Evolutionary conservation across 106 monocot species (phyloP), one percentile per base, ranked within the genome.

Genomic region (Dendrobium catenatum): DNA sequence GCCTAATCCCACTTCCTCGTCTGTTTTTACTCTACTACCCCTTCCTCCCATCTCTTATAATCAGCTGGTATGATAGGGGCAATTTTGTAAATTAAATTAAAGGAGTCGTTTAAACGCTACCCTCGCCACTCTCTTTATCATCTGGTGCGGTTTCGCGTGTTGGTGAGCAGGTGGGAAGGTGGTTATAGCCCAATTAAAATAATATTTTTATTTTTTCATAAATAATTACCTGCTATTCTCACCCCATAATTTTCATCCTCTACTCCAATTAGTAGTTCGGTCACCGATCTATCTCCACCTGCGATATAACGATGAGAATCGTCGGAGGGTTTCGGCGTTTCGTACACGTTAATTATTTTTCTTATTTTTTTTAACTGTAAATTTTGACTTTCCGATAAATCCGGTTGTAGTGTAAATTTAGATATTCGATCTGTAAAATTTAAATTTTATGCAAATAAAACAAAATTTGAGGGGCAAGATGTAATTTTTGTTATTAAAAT

Each of bases 111-210:
- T 46, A 46, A 46, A 46, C 46, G 51, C 51, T 15, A 15, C 51
- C 51, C 10, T 51, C 51, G 13, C 15, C 51, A 51, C 51, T 51
- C 15, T 51, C 51, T 51, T 70, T 33, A 27, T 15, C 70, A 31
- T 37, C 33, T 6, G 17, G 13, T 27, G 33, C 37, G 27, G 70
- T 70, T 31, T 70, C 27, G 33, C 51, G 70, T 70, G 70, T 70
- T 70, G 70, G 9, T 31, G 27, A 70, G 70, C 70, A 70, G 70
- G 70, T 70, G 70, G 16, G 70, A 3, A 70, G 70, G 70, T 70
- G 33, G 33, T 70, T 70, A 70, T 70, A 33, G 33, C n/a, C 6
- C 18, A 22, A 61, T 61, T 61, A 6, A 61, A 61, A 61, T 5
- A n/a, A 22, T 13, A 2, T 3, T 13, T 13, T 51, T 51, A 51